Evolutionary conservation across 2,329 filamentous ascomycete species (phyloP), one percentile per base, ranked within the genome.

Genomic region (Fusarium irregulare): DNA sequence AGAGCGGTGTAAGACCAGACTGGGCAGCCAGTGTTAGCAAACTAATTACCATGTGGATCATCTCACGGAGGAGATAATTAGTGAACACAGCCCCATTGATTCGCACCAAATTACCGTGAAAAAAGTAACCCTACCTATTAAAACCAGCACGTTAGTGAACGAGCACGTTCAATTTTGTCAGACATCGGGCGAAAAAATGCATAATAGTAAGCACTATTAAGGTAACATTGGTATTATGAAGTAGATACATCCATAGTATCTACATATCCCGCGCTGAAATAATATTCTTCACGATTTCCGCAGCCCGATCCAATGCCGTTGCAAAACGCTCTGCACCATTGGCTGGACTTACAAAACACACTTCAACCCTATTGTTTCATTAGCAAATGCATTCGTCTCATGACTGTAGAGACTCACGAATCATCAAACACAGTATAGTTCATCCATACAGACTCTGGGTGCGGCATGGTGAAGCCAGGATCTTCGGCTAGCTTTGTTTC

Each of bases 401-500:
- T n/a, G n/a, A n/a, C n/a, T n/a, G n/a, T n/a, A n/a, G 27, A 28
- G n/a, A 46, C 56, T 56, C 30, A 60, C 41, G 50, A 60, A 20
- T 60, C 23, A 40, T 60, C 41, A 30, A 46, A 18, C 0, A 56
- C 56, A 7, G 50, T 60, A 20, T 60, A 60, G 16, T 3, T 60
- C 11, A 60, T 60, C 57, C 51, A 60, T 7, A 60, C 51, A 21
- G 57, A 60, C 18, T 60, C 27, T 27, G 51, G 57, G 6, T 60
- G 25, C 11, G 51, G 57, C 51, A 60, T 60, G 2, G 57, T 60
- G 14, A 57, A 60, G 8, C 57, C 57, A 1, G 57, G 42, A 16
- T 60, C 57, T 6, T 60, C 57, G 1, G 57, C 44, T 7, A 57
- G 8, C 21, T 57, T 60, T 8, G 42, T 57, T 27, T 57, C 57